Percentiles rank a stretch among this genome's conserved stretches.
Evolutionary conservation across 2,329 filamentous ascomycete species (phyloP).

Genomic region (Tolypocladium tropicale): DNA sequence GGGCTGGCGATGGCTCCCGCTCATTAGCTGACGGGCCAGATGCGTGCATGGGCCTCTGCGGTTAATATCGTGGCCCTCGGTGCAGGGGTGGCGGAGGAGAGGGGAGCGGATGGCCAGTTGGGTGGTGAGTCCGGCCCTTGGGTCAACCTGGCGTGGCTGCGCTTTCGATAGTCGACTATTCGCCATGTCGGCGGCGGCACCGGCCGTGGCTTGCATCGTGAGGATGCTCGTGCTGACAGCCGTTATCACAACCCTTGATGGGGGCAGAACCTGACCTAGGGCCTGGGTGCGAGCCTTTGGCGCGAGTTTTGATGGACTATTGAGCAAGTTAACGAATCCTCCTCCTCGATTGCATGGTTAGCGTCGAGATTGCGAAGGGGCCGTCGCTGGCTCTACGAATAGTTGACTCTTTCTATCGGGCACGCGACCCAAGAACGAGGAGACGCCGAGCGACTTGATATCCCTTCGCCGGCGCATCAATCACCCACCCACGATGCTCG

Average conservation of each 20-base stretch:
- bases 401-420: too few species aligned
- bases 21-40: neutral
- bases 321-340: neutral
- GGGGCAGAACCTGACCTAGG: neutral
- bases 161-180: neutral
- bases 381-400: too few species aligned
- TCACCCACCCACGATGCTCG: neutral
- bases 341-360: neutral
- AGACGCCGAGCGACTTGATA: neutral
- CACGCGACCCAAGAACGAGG: neutral
- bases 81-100: neutral
- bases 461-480: neutral
- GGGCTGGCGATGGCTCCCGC: constrained; percentile 1
- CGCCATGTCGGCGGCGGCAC: neutral
- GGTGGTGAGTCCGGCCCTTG: neutral
- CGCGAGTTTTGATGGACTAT: neutral
- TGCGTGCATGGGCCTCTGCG: neutral
- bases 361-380: neutral
- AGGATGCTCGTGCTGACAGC: too few species aligned
- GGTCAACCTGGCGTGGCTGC: neutral
- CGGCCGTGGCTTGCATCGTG: neutral
- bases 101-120: neutral
- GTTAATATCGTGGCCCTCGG: neutral
- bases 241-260: neutral
- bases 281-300: neutral